A percentile compares a stretch with the other conserved stretches of the same genome.
Conservation (phyloP, 2,329 filamentous ascomycete genomes). For the Colletotrichum gigasporum region DNA sequence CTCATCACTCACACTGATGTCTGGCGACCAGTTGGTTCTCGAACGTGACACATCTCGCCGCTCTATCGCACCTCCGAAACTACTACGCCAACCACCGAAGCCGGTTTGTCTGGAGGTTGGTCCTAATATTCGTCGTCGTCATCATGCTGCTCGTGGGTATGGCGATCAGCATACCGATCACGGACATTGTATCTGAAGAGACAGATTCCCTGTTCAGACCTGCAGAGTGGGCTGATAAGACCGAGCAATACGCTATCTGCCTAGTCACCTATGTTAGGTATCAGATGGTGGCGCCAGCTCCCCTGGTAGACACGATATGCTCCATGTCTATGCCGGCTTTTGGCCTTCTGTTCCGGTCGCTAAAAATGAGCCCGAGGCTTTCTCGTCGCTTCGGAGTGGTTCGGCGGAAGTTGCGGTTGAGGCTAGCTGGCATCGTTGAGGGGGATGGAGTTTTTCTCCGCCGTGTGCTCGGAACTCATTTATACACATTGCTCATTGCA, state of each 20-base stretch:
- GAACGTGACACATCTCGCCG: neutral
- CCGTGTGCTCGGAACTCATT: neutral
- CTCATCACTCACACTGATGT: too few relatives aligned
- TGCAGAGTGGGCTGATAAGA: too few relatives aligned
- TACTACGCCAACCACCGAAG: neutral
- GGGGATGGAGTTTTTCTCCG: neutral
- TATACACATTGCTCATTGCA: neutral
- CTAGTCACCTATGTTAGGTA: too few relatives aligned
- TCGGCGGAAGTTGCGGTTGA: too few relatives aligned
- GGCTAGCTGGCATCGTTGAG: too few relatives aligned
- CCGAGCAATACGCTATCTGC: too few relatives aligned
- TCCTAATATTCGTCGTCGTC: neutral
- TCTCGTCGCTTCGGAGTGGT: too few relatives aligned
- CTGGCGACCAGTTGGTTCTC: neutral
- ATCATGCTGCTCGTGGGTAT: neutral
- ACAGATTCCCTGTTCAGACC: neutral
- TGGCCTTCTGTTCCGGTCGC: too few relatives aligned
- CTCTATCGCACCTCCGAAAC: neutral
- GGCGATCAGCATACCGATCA: neutral
- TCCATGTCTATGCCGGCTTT: too few relatives aligned
- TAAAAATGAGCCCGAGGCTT: too few relatives aligned
- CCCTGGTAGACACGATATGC: too few relatives aligned
- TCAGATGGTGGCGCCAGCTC: too few relatives aligned
- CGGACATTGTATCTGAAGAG: neutral
- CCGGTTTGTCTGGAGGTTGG: neutral